phyloP scores from a whole-genome alignment of 2,329 filamentous ascomycete genomes.

The Hypoxylon sp. region DNA sequence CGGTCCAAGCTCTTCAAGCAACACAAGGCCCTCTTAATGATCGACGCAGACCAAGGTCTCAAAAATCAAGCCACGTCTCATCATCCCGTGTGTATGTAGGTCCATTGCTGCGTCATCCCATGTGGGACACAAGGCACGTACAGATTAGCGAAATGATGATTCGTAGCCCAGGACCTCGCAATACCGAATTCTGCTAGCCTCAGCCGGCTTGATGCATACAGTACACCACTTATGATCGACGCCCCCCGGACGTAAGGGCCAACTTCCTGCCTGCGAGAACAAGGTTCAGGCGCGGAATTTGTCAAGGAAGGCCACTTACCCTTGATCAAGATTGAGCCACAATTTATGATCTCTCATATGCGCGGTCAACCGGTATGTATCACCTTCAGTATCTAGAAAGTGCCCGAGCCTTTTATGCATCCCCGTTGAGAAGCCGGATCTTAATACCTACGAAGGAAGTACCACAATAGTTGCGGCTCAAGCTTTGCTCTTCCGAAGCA shows the following conservation, averaged over 20 bases:
- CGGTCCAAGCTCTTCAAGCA: conserved; percentile 24
- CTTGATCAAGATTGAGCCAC: conserved; percentile 19
- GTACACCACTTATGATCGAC: conserved; percentile 36
- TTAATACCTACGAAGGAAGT: conserved; percentile 1
- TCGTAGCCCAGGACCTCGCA: conserved; percentile 41
- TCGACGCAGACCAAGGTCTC: conserved; percentile 31
- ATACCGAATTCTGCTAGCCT: conserved; percentile 35
- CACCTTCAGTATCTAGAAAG: conserved; percentile 7
- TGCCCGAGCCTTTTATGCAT: conserved; percentile 11
- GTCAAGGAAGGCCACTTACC: conserved; percentile 22
- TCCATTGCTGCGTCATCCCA: conserved; percentile 39
- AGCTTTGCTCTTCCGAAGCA: conserved; percentile 29
- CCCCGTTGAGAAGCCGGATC: conserved; percentile 16
- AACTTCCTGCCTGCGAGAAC: conserved; percentile 34
- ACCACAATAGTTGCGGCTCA: conserved; percentile 38
- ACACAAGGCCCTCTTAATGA: conserved; percentile 30
- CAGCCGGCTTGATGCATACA: conserved; percentile 30
- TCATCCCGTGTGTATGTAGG: conserved; percentile 38
- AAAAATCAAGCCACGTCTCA: conserved; percentile 44
- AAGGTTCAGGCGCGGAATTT: conserved; percentile 34
- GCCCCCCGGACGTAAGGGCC: conserved; percentile 41
- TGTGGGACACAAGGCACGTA: conserved; percentile 37
- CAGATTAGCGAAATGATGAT: conserved; percentile 44
- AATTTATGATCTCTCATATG: conserved; percentile 20
- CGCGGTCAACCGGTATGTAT: background rate